These are phyloP conservation scores for Alternaria arbusti DNA, from an alignment of 2,329 filamentous ascomycete species.

Conservation along the genomic window DNA sequence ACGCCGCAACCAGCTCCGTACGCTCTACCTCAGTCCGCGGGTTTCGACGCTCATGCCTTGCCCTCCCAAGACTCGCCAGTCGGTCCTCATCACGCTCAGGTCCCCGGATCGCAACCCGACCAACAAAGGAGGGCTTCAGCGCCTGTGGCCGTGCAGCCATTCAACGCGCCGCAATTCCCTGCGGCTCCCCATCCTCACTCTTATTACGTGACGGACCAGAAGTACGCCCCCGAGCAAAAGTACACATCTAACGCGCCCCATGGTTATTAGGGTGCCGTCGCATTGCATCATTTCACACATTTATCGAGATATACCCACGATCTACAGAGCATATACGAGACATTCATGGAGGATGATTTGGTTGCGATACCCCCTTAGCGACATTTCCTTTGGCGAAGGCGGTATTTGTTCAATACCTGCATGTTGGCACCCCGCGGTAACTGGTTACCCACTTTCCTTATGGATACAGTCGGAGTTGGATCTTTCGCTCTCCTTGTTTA, in stretches of 20 bases:
- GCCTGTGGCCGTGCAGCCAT: constrained; percentile 36
- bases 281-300: neutral
- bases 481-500: neutral
- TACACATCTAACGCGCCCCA: constrained; percentile 15
- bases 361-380: constrained; percentile 24
- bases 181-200: constrained; percentile 30
- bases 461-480: neutral
- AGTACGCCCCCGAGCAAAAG: constrained; percentile 27
- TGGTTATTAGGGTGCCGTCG: constrained; percentile 10
- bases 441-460: neutral
- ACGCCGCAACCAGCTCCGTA: constrained; percentile 34
- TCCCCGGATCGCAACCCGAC: constrained; percentile 27
- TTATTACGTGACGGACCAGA: constrained; percentile 41
- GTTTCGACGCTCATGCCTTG: constrained; percentile 31
- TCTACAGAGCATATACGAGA: constrained; percentile 17
- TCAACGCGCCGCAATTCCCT: constrained; percentile 30
- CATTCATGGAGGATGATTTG: constrained; percentile 21
- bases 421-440: constrained; percentile 2
- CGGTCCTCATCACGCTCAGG: constrained; percentile 20
- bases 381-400: constrained; percentile 16
- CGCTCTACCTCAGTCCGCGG: constrained; percentile 27
- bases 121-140: constrained; percentile 40
- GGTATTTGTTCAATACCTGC: constrained; percentile 6
- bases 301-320: constrained; percentile 1
- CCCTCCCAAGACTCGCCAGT: constrained; percentile 24